Percentiles rank a stretch among this genome's conserved stretches.
phyloP scores from a whole-genome alignment of 768 basidiomycete species.

The Trametes maxima region DNA sequence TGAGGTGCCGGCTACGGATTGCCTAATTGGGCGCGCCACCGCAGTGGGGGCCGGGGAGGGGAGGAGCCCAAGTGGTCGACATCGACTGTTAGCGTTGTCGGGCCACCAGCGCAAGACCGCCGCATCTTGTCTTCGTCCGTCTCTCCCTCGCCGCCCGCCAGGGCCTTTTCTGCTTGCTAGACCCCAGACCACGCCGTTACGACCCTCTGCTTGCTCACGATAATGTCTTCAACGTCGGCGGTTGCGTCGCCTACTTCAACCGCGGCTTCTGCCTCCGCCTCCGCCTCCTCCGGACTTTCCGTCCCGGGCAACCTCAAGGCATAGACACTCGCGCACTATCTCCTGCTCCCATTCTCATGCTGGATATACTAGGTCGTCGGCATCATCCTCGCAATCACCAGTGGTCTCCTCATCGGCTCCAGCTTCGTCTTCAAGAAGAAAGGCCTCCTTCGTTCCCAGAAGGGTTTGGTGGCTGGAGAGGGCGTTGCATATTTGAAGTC shows the following conservation, averaged over 20 bases:
- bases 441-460: constrained; percentile 78
- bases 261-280: constrained; percentile 25
- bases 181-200: constrained; percentile 13
- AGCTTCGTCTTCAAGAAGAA: constrained; percentile 99
- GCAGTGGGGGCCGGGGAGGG: not conserved
- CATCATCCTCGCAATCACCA: constrained; percentile 71
- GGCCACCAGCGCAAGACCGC: constrained; percentile 1
- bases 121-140: constrained; percentile 9
- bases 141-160: constrained; percentile 10
- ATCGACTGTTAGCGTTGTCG: not conserved
- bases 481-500: constrained; percentile 96
- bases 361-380: constrained; percentile 59
- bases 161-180: constrained; percentile 6
- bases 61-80: not conserved
- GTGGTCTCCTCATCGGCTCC: constrained; percentile 87
- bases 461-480: constrained; percentile 76
- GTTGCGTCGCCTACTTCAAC: constrained; percentile 22
- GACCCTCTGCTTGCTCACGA: constrained; percentile 12
- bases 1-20: not conserved
- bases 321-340: not conserved
- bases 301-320: constrained; percentile 32
- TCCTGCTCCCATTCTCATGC: not conserved
- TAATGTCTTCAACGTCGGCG: constrained; percentile 17
- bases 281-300: constrained; percentile 25
- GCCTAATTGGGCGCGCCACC: not conserved